phyloP scores from a whole-genome alignment of 176 grass and related monocot species.

The Leersia perrieri region DNA sequence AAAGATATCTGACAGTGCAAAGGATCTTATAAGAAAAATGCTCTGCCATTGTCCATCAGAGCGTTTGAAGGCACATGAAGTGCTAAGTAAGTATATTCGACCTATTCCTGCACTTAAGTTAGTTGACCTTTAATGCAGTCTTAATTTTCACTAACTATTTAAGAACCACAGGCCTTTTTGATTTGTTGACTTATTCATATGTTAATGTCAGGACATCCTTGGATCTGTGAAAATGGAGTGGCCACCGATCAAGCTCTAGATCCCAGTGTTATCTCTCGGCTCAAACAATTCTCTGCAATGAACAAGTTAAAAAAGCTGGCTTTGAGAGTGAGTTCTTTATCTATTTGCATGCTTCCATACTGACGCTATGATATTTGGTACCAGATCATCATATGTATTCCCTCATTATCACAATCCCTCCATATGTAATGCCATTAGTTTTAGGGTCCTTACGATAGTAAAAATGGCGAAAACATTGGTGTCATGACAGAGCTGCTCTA shows the following conservation, averaged over 20 bases:
- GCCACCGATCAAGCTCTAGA: slow-evolving; percentile 63
- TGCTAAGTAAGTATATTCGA: slow-evolving; percentile 62
- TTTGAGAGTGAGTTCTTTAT: slow-evolving; percentile 60
- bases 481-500: background rate
- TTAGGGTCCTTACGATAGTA: background rate
- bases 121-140: background rate
- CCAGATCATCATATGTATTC: background rate
- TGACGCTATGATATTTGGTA: background rate
- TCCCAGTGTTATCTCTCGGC: slow-evolving; percentile 73
- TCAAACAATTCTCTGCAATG: slow-evolving; percentile 89
- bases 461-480: background rate
- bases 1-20: slow-evolving; percentile 84
- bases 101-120: background rate
- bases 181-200: background rate
- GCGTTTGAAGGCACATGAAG: slow-evolving; percentile 88
- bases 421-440: background rate
- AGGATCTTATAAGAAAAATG: slow-evolving; percentile 94
- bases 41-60: slow-evolving; percentile 64
- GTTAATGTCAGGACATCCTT: slow-evolving; percentile 67
- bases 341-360: slow-evolving; percentile 2
- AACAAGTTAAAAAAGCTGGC: slow-evolving; percentile 92
- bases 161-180: background rate
- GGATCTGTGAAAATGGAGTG: slow-evolving; percentile 82
- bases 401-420: background rate
- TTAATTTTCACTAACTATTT: background rate